Evolutionary conservation across 257 asterid genomes (phyloP).

Genomic region (Nicotiana paniculata): DNA sequence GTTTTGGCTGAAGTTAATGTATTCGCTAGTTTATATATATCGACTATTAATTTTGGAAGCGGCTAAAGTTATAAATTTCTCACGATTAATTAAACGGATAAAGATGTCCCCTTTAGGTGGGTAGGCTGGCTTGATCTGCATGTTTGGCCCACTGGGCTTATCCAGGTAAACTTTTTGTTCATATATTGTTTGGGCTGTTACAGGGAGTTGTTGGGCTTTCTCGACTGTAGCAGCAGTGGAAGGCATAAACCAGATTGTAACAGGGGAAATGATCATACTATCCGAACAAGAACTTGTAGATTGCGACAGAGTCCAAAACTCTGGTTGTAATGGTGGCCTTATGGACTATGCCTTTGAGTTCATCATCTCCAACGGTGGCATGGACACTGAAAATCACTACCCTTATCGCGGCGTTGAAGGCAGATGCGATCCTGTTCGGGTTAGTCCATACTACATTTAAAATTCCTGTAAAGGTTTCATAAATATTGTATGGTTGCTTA

Average conservation of each 20-base stretch:
- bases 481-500: background rate
- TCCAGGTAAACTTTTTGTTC: no score
- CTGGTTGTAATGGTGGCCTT: conserved; percentile 76
- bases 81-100: background rate
- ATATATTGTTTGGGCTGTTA: background rate
- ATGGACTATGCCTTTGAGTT: conserved; percentile 77
- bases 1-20: no score
- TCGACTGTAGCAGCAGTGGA: conserved; percentile 71
- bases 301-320: conserved; percentile 46
- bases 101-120: background rate
- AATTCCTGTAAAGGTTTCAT: background rate
- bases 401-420: conserved; percentile 64
- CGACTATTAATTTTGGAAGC: no score
- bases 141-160: no score
- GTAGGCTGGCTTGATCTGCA: no score
- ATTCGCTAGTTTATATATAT: no score
- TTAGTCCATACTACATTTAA: conserved; percentile 9
- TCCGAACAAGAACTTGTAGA: conserved; percentile 79
- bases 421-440: conserved; percentile 52
- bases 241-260: conserved; percentile 47
- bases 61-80: no score
- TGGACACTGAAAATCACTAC: conserved; percentile 67
- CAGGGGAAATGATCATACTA: conserved; percentile 50
- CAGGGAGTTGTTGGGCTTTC: conserved; percentile 90
- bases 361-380: conserved; percentile 65